These are phyloP conservation scores for Artemisia tridentata DNA, from an alignment of 129 eudicot genomes.

Conservation along the genomic window DNA sequence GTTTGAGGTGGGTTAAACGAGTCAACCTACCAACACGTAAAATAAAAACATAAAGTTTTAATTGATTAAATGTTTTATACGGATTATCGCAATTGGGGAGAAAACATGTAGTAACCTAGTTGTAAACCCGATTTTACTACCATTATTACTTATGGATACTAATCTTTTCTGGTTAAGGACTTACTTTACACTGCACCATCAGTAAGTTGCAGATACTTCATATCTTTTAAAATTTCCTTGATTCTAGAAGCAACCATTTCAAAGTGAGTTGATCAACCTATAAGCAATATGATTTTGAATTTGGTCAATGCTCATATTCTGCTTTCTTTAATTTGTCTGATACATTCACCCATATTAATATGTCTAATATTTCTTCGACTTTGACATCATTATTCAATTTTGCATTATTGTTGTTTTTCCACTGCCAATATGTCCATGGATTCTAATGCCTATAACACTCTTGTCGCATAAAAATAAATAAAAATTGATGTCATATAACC, in stretches of 20 bases:
- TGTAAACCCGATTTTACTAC: constrained; percentile 28
- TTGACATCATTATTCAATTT: constrained; percentile 28
- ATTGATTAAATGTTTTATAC: no score
- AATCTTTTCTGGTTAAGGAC: constrained; percentile 18
- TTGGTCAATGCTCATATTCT: constrained; percentile 23
- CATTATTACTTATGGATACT: constrained; percentile 21
- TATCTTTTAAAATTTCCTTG: constrained; percentile 22
- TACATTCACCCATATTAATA: constrained; percentile 26
- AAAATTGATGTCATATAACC: no score
- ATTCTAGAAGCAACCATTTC: constrained; percentile 21
- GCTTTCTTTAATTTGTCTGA: constrained; percentile 12
- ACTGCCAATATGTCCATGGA: constrained; percentile 28
- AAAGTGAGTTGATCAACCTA: constrained; percentile 20
- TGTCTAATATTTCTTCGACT: constrained; percentile 28
- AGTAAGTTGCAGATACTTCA: constrained; percentile 32
- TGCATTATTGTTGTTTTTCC: constrained; percentile 41
- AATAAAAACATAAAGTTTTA: no score
- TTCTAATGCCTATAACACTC: constrained; percentile 26
- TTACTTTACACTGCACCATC: constrained; percentile 25
- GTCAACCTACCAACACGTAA: no score
- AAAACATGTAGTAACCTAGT: constrained; percentile 20
- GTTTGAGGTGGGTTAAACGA: no score
- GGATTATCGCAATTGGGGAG: constrained; percentile 9
- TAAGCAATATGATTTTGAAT: constrained; percentile 16
- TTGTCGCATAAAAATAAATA: background rate